phyloP scores from a whole-genome alignment of 371 early-diverging fungal genomes.

The Apophysomyces sp. region DNA sequence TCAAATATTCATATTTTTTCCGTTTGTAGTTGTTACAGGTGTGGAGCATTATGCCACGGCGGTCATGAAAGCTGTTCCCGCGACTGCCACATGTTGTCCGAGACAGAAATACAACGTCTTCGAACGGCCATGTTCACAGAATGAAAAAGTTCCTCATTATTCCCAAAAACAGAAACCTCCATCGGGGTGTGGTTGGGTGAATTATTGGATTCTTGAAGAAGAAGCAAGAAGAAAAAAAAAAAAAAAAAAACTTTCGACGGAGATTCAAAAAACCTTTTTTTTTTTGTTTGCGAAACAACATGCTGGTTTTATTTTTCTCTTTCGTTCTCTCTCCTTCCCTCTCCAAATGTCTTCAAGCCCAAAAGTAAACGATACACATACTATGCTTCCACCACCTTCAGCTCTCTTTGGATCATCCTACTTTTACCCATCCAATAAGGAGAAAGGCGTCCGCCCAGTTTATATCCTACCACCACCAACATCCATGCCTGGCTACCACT shows the following conservation, averaged over 20 bases:
- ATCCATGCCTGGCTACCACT: constrained; percentile 34
- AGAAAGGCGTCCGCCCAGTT: constrained; percentile 19
- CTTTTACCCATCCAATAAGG: neutral
- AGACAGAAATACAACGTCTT: too few species aligned
- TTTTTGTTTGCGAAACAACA: neutral
- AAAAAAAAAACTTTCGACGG: neutral
- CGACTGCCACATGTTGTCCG: too few species aligned
- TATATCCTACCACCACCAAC: constrained; percentile 45
- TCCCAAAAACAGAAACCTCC: too few species aligned
- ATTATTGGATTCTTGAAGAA: too few species aligned
- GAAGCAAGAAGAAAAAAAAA: too few species aligned
- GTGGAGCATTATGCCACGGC: neutral
- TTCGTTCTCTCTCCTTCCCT: neutral
- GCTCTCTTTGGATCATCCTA: neutral
- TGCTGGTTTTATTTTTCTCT: neutral
- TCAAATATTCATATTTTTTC: neutral
- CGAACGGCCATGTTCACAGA: neutral
- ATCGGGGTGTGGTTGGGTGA: neutral
- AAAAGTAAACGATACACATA: neutral
- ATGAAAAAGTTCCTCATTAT: too few species aligned
- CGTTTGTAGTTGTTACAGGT: neutral
- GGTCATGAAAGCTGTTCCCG: neutral
- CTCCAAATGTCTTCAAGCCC: neutral
- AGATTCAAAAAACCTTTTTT: neutral
- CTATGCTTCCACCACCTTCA: constrained; percentile 1